phyloP scores from a whole-genome alignment of 345 rosid species.

The Aurinia saxatilis region DNA sequence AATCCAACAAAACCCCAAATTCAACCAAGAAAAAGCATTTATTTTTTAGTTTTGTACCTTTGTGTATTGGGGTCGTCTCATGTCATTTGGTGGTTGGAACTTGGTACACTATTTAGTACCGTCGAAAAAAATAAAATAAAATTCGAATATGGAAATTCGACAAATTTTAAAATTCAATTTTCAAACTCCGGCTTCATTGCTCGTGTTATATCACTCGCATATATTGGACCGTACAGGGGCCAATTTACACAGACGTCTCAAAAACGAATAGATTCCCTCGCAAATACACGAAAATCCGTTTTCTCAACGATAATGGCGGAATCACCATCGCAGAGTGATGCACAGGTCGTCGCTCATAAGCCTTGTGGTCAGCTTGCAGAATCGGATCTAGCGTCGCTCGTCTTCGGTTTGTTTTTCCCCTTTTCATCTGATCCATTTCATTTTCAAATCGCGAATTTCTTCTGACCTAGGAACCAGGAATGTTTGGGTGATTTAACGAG shows the following conservation, averaged over 20 bases:
- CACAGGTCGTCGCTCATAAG: conserved; percentile 25
- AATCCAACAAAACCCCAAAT: background rate
- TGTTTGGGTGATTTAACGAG: background rate
- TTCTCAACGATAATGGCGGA: conserved; percentile 41
- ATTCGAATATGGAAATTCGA: too few species aligned
- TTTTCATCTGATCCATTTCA: background rate
- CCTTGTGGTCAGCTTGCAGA: conserved; percentile 37
- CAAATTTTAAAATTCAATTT: too few species aligned
- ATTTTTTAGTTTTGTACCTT: too few species aligned
- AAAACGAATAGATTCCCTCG: conserved; percentile 1
- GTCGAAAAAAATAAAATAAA: too few species aligned
- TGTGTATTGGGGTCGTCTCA: too few species aligned
- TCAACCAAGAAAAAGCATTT: background rate
- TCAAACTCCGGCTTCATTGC: too few species aligned
- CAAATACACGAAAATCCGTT: background rate
- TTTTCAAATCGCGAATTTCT: background rate
- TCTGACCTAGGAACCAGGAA: background rate
- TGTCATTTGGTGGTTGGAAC: too few species aligned
- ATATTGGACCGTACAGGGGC: background rate
- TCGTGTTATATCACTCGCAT: background rate
- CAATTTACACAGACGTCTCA: background rate
- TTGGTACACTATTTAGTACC: too few species aligned
- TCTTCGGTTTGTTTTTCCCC: conserved; percentile 43
- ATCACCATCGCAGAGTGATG: conserved; percentile 33
- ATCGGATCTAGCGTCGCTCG: conserved; percentile 56